Conservation (phyloP, 805 yeast species). For the Schwanniomyces occidentalis region DNA sequence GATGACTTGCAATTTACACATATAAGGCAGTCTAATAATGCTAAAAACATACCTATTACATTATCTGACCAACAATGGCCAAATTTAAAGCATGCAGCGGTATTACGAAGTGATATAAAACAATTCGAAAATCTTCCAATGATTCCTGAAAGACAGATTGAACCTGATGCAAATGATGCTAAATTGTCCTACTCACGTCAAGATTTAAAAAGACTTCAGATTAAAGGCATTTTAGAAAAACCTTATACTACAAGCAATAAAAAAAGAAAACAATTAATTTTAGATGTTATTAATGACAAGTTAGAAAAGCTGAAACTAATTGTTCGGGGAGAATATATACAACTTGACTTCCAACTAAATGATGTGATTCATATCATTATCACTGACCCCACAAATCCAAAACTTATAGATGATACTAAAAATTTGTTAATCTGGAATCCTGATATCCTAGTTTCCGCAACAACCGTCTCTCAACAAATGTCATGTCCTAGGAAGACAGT, state of each 20-base stretch:
- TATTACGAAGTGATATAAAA: constrained; percentile 13
- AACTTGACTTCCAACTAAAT: constrained; percentile 45
- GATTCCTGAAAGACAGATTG: constrained; percentile 8
- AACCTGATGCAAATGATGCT: constrained; percentile 18
- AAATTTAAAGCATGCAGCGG: constrained; percentile 1
- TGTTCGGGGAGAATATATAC: constrained; percentile 62
- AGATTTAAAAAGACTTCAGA: constrained; percentile 51
- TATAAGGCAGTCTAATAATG: no score
- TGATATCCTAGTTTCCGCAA: constrained; percentile 78
- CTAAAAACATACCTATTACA: no score
- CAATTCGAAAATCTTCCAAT: constrained; percentile 11
- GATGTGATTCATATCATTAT: constrained; percentile 68
- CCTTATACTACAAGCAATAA: constrained; percentile 28
- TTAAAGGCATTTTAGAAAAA: constrained; percentile 30
- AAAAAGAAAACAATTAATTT: constrained; percentile 48
- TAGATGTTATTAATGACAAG: constrained; percentile 49
- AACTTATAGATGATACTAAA: constrained; percentile 53
- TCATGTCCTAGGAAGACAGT: constrained; percentile 74
- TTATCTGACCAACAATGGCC: constrained; percentile 7
- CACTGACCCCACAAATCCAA: constrained; percentile 35
- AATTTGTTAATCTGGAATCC: constrained; percentile 82
- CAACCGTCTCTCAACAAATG: constrained; percentile 74
- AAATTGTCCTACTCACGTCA: constrained; percentile 45
- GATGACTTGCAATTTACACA: no score
- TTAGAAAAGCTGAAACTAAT: constrained; percentile 41